These are phyloP conservation scores for Eucalyptus pauciflora DNA, from an alignment of 345 rosid species.

Conservation along the genomic window DNA sequence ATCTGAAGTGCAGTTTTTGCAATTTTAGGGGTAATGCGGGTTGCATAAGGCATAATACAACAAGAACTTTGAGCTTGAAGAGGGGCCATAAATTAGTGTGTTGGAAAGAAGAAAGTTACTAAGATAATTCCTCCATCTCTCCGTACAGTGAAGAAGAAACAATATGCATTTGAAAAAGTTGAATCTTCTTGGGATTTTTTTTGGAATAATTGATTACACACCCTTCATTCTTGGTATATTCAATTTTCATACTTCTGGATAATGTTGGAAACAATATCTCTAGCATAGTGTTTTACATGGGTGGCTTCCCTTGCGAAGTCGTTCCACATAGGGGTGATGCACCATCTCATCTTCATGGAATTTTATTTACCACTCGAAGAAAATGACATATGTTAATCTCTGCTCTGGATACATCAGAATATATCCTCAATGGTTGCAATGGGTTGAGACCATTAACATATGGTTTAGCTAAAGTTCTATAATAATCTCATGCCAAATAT, in stretches of 20 bases:
- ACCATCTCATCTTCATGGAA: background rate
- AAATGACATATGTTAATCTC: background rate
- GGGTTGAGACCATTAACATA: background rate
- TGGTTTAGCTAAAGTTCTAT: background rate
- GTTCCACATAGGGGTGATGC: background rate
- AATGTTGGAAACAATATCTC: background rate
- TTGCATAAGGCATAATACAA: background rate
- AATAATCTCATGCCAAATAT: background rate
- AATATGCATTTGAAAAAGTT: background rate
- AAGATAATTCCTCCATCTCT: background rate
- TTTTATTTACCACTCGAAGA: background rate
- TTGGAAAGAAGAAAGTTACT: background rate
- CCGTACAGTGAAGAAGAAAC: background rate
- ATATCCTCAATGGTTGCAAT: background rate
- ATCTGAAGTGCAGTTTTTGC: background rate
- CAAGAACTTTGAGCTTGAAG: background rate
- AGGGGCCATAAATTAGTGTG: background rate
- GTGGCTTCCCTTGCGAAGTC: background rate
- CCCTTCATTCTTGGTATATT: background rate
- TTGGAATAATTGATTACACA: background rate
- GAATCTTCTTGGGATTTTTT: background rate
- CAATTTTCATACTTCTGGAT: background rate
- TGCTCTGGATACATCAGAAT: background rate
- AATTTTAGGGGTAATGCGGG: background rate
- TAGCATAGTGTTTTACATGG: background rate